Conservation (phyloP, 768 basidiomycete species). For the Amanita molliuscula region DNA sequence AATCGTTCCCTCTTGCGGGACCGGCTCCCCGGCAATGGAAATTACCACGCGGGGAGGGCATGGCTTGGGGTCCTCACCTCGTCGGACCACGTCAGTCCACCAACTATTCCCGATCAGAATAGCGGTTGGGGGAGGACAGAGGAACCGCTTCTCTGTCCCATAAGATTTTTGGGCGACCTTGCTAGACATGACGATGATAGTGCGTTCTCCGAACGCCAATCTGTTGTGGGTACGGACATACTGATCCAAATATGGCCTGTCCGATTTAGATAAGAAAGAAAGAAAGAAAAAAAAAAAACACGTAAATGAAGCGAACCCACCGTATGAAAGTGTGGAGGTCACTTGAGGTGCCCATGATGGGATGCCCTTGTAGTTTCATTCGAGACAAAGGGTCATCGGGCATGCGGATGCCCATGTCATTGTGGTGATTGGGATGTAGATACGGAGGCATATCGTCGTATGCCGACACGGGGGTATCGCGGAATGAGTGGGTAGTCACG, state of each 20-base stretch:
- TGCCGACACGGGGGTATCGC: slow-evolving; percentile 37
- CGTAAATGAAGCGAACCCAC: slow-evolving; percentile 25
- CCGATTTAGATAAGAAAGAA: slow-evolving; percentile 11
- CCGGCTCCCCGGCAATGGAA: slow-evolving; percentile 85
- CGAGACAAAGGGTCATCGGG: slow-evolving; percentile 53
- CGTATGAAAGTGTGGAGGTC: slow-evolving; percentile 78
- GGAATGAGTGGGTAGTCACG: slow-evolving; percentile 48
- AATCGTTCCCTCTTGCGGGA: slow-evolving; percentile 74
- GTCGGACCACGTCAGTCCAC: slow-evolving; percentile 78
- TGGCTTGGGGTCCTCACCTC: slow-evolving; percentile 65
- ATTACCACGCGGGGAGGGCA: slow-evolving; percentile 77
- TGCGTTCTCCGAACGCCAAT: slow-evolving; percentile 85
- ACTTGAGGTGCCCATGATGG: slow-evolving; percentile 49
- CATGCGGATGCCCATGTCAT: slow-evolving; percentile 53
- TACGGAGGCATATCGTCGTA: slow-evolving; percentile 56
- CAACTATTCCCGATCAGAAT: slow-evolving; percentile 91
- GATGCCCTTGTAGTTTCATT: slow-evolving; percentile 50
- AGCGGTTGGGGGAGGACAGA: slow-evolving; percentile 90
- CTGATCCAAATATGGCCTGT: slow-evolving; percentile 72
- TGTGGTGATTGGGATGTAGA: slow-evolving; percentile 37
- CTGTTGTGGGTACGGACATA: slow-evolving; percentile 81
- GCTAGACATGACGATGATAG: slow-evolving; percentile 95
- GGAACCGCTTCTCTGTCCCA: slow-evolving; percentile 94
- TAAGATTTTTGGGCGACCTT: slow-evolving; percentile 97
- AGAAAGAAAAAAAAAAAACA: slow-evolving; percentile 10